Evolutionary conservation across 139 green algal genomes (phyloP), one percentile per base, ranked within the genome.

Genomic region (Raphidocelis subcapitata): DNA sequence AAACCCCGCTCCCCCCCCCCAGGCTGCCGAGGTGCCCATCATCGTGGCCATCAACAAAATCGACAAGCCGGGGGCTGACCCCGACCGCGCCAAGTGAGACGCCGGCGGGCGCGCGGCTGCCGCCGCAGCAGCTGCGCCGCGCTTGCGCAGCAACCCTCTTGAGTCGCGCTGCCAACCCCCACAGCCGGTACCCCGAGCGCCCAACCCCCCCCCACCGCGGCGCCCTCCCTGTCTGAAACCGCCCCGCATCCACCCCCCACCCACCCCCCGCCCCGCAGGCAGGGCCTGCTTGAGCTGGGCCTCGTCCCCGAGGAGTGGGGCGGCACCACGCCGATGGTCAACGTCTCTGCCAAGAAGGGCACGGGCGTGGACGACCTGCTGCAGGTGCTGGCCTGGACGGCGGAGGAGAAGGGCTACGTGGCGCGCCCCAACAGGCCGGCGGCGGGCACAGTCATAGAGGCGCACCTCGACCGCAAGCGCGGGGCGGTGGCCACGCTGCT

Each of bases 301-400:
- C 84, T 99, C 60, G 81, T 98, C 73, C 86, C 92, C 18, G 96
- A 99, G 83, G 95, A 98, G 76, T 99, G 96, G 96, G 96, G 96
- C 24, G 96, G 96, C 65, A 89, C 89, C 68, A 92, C 86, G 1
- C 83, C 93, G 54, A 94, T 98, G 82, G 88, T 98, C 23, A 54
- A 77, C 46, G 92, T 99, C 63, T 92, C 77, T 36, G 92, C 95
- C 33, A 97, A 98, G 84, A 97, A 87, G 73, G 84, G 83, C 62
- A 81, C 51, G 41, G 88, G 89, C 20, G 82, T 97, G 28, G 88
- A 95, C 57, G 77, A 84, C 1, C 87, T 97, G 62, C 85, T 97
- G 44, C 90, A 96, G 79, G 93, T 85, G 23, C 69, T 98, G 41
- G 64, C 87, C 59, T 88, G 96, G 72, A 75, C 93, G 23, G 92